Evolutionary conservation across 768 basidiomycete species (phyloP), one percentile per base, ranked within the genome.

Genomic region (Auriscalpium vulgare): DNA sequence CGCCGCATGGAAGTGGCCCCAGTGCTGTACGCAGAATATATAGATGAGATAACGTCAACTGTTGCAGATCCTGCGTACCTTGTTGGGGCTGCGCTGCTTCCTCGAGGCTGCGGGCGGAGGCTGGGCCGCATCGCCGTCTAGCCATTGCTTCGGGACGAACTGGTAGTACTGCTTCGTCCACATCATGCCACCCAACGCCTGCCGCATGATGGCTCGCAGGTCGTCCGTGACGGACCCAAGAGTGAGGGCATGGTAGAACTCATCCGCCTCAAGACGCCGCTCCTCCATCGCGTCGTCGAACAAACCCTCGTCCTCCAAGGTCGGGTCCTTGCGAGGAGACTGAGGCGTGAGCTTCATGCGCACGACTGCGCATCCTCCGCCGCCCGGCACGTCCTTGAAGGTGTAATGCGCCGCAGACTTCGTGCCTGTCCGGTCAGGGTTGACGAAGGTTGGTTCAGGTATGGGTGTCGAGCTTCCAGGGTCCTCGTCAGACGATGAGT

Each of bases 141-240:
- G 78, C 97, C 97, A 99, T 58, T 95, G 89, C 66, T 89, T 88
- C 70, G 97, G 95, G 57, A 97, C 84, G 71, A 97, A 97, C 68
- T 89, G 80, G 74, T 98, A 99, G 70, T 84, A 91, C 66, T 98
- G 97, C 74, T 98, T 99, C 47, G 91, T 93, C 95, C 97, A 98
- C 52, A 99, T 73, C 97, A 99, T 98, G 10, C 97, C 97, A 19
- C 84, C 84, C 50, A 99, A 73, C 19, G 95, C 97, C 72, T 98
- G 97, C 59, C 97, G 78, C 91, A 91, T 97, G 62, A 99, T 88
- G 69, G 95, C 95, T 68, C 84, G 86, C 63, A 98, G 73, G 72
- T 99, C 97, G 56, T 97, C 92, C 64, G 82, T 90, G 66, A 95
- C 85, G 13, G 89, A 84, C 4, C 92, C 92, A 61, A 85, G 78